Evolutionary conservation across 192 early-diverging fungal species (phyloP).

Genomic region (Dissophora ornata): DNA sequence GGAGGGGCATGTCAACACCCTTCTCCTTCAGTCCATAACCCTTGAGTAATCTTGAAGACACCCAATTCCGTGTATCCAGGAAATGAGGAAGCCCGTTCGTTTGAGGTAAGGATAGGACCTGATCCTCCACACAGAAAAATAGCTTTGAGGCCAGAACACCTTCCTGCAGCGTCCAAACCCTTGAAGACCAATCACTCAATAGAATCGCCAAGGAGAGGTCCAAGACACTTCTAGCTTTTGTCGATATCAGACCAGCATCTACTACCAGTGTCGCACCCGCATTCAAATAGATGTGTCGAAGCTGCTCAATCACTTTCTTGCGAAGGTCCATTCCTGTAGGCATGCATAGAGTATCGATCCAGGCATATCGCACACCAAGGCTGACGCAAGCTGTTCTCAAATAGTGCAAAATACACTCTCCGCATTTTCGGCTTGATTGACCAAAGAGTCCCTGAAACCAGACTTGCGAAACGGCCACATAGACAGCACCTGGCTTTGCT

Average conservation of each 20-base stretch:
- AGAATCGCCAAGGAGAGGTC: constrained; percentile 10
- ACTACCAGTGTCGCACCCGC: constrained; percentile 11
- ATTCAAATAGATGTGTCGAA: constrained; percentile 12
- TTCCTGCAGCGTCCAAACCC: constrained; percentile 17
- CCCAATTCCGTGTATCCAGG: background rate
- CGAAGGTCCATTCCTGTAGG: background rate
- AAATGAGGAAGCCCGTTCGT: background rate
- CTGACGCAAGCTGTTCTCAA: background rate
- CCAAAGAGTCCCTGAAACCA: constrained; percentile 30
- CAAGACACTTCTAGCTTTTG: background rate
- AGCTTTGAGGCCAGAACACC: constrained; percentile 19
- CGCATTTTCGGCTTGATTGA: constrained; percentile 6
- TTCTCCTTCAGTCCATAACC: constrained; percentile 1
- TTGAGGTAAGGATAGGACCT: constrained; percentile 17
- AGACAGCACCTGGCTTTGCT: background rate
- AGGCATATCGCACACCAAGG: constrained; percentile 22
- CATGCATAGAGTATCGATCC: constrained; percentile 4
- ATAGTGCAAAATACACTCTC: constrained; percentile 3
- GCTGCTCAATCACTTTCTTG: background rate
- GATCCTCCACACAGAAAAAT: constrained; percentile 6
- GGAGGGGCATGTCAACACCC: background rate
- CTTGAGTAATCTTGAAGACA: background rate
- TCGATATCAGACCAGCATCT: constrained; percentile 17
- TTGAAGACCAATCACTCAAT: constrained; percentile 17
- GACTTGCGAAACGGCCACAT: constrained; percentile 23